A percentile compares a stretch with the other conserved stretches of the same genome.
These are phyloP conservation scores for Urostyla sp. DNA, from an alignment of 73 alveolate genomes.

Conservation along the genomic window DNA sequence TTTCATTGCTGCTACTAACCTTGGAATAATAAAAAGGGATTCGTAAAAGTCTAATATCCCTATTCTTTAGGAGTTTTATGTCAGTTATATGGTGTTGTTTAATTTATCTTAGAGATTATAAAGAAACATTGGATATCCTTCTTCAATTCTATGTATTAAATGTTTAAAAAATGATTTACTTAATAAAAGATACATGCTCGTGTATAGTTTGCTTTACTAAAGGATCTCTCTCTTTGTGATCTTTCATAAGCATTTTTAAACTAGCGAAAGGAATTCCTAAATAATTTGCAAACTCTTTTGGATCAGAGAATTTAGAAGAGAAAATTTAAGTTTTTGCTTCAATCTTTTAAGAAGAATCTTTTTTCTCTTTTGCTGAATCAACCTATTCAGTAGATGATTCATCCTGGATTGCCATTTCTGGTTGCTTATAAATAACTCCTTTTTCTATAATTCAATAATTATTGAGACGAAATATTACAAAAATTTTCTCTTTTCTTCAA, in stretches of 20 bases:
- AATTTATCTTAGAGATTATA: conserved; percentile 6
- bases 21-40: conserved; percentile 13
- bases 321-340: conserved; percentile 30
- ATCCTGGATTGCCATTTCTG: not conserved
- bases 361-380: not conserved
- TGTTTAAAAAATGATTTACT: not conserved
- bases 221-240: conserved; percentile 53
- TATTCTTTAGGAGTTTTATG: conserved; percentile 18
- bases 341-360: not conserved
- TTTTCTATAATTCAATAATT: conserved; percentile 19
- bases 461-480: not conserved
- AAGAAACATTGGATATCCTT: conserved; percentile 48
- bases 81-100: not conserved
- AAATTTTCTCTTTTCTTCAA: conserved; percentile 42
- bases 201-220: conserved; percentile 43
- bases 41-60: conserved; percentile 57
- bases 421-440: conserved; percentile 15
- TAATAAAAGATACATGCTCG: conserved; percentile 47
- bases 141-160: conserved; percentile 15
- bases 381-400: conserved; percentile 5
- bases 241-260: conserved; percentile 33
- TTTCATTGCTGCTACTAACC: conserved; percentile 31
- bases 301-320: conserved; percentile 52
- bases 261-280: conserved; percentile 54
- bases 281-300: conserved; percentile 45